Conservation (phyloP, 768 basidiomycete species). For the Collybia nuda region DNA sequence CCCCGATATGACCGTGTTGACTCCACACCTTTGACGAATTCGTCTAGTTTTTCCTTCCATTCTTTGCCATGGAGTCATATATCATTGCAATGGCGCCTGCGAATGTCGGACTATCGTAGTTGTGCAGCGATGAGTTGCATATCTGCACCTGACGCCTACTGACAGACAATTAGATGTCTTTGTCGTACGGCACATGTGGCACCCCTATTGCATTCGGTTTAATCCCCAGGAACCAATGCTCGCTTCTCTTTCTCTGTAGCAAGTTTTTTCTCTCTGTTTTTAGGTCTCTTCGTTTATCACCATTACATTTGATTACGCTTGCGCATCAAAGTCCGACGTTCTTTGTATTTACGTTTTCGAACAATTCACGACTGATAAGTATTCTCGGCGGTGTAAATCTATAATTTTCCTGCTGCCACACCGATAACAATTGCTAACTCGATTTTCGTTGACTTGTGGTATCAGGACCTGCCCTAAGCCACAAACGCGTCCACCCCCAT, state of each 20-base stretch:
- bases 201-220: background rate
- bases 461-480: background rate
- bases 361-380: background rate
- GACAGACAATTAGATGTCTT: conserved; percentile 2
- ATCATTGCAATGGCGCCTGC: conserved; percentile 1
- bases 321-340: no score
- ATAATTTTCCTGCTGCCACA: no score
- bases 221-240: no score
- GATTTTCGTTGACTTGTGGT: no score
- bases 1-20: background rate
- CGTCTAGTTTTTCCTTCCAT: background rate
- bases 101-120: conserved; percentile 3
- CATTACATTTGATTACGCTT: no score
- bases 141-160: conserved; percentile 1
- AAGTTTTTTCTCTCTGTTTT: background rate
- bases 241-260: background rate
- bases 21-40: no score
- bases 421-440: no score
- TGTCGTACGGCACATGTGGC: background rate
- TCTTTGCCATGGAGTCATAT: background rate
- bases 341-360: background rate
- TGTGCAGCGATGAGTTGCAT: background rate
- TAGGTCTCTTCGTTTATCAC: background rate
- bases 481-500: no score
- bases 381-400: background rate